phyloP scores from a whole-genome alignment of 306 rosid species.

The Citrullus colocynthis region DNA sequence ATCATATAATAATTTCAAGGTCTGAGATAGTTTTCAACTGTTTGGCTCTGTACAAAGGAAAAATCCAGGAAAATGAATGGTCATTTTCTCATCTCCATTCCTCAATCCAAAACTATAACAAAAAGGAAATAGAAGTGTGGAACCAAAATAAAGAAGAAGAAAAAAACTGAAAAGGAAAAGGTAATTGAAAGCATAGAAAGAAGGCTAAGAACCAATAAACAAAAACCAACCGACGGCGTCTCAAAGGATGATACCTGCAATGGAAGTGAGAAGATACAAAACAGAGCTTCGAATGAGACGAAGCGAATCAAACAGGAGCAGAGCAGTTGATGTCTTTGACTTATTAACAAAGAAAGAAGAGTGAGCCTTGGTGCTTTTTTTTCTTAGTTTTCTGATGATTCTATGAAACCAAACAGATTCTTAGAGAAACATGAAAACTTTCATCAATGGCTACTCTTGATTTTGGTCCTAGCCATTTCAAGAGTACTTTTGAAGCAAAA shows the following conservation, averaged over 20 bases:
- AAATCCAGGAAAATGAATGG: background rate
- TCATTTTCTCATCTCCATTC: background rate
- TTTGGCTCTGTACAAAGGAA: background rate
- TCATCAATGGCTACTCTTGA: constrained; percentile 6
- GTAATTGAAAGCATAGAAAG: background rate
- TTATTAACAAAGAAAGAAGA: constrained; percentile 4
- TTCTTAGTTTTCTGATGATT: background rate
- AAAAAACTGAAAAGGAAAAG: background rate
- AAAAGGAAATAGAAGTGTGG: background rate
- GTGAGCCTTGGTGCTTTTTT: background rate
- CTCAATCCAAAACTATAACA: background rate
- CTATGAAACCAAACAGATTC: background rate
- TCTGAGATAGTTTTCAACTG: background rate
- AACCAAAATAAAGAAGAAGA: background rate
- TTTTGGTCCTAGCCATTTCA: background rate
- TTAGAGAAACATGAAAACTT: background rate
- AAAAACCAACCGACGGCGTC: background rate
- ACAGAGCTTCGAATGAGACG: background rate
- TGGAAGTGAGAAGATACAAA: background rate
- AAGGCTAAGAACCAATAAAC: background rate
- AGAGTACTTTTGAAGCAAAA: constrained; percentile 3
- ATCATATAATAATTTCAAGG: background rate
- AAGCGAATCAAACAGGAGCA: background rate
- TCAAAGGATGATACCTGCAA: background rate
- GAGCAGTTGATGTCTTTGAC: background rate